Evolutionary conservation across 306 rosid genomes (phyloP), one percentile per base, ranked within the genome.

Genomic region (Delonix regia): DNA sequence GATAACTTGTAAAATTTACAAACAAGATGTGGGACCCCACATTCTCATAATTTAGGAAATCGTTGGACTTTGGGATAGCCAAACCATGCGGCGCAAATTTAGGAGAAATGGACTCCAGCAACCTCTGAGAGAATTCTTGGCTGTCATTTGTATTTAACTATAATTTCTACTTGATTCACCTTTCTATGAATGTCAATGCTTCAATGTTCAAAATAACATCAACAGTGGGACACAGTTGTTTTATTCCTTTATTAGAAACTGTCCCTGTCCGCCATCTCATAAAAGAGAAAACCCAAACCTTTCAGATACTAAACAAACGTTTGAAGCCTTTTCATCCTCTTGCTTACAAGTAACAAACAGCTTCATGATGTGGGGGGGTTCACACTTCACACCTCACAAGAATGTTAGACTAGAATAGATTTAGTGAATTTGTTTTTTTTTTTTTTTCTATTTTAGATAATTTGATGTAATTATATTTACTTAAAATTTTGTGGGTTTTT

Each of bases 11-110:
- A 13, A 41, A 53, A 0, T 21, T 30, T 10, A 70, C 18, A 11
- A 33, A 33, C 24, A 64, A 59, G 76, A 51, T 7, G 14, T 44
- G 28, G 68, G 73, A 57, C 49, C 78, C 65, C 24, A 74, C 66
- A 9, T 30, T 72, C 12, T 60, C n/a, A 15, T 73, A 44, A 33
- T 21, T 27, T 22, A 67, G 28, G 25, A 76, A 39, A 41, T 78
- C 0, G 49, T 75, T 86, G 56, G 77, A 73, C 52, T 66, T 77
- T 73, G 61, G 69, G 61, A 70, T 77, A 45, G n/a, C 77, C 80
- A 5, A 61, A 68, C 71, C 83, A 75, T 80, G 85, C 81, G 87
- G 87, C 91, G 87, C 83, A 64, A 89, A 83, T 85, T 80, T 19
- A 81, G 97, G 91, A 69, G 56, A 62, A 78, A 75, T 47, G 81